A percentile compares a stretch with the other conserved stretches of the same genome.
These are phyloP conservation scores for Cyberlindnera veronae DNA, from an alignment of 805 yeast genomes.

Conservation along the genomic window DNA sequence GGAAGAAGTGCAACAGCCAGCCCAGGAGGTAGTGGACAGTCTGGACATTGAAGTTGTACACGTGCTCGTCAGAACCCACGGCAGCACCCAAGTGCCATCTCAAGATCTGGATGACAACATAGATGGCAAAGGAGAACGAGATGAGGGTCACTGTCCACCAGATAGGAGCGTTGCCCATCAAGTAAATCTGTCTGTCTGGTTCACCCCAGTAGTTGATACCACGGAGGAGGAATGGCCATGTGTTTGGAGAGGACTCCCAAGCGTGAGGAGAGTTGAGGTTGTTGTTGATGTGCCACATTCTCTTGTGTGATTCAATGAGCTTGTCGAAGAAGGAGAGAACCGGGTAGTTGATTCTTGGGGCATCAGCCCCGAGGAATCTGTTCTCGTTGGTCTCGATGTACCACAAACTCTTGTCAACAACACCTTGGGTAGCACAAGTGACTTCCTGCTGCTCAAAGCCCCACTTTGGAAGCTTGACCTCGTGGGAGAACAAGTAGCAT, in stretches of 20 bases:
- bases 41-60: slow-evolving; percentile 63
- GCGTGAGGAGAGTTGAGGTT: slow-evolving; percentile 66
- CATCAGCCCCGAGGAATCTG: slow-evolving; percentile 38
- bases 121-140: slow-evolving; percentile 47
- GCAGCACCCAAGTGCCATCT: slow-evolving; percentile 65
- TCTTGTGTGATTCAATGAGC: slow-evolving; percentile 59
- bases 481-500: slow-evolving; percentile 72
- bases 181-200: slow-evolving; percentile 58
- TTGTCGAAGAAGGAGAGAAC: slow-evolving; percentile 53
- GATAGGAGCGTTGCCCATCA: slow-evolving; percentile 72
- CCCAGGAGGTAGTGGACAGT: slow-evolving; percentile 61
- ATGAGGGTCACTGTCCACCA: slow-evolving; percentile 71
- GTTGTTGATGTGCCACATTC: slow-evolving; percentile 76
- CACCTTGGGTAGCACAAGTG: slow-evolving; percentile 71
- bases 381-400: slow-evolving; percentile 69
- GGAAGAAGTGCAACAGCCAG: slow-evolving; percentile 67
- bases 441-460: slow-evolving; percentile 85
- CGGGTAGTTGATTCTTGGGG: slow-evolving; percentile 52
- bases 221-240: slow-evolving; percentile 73
- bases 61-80: slow-evolving; percentile 47
- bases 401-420: slow-evolving; percentile 59
- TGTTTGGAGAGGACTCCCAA: slow-evolving; percentile 66
- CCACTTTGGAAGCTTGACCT: slow-evolving; percentile 75
- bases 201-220: slow-evolving; percentile 81
- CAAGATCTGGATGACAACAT: slow-evolving; percentile 40